Percentiles rank a stretch among this genome's conserved stretches.
These are phyloP conservation scores for Geotrichum restrictum DNA, from an alignment of 1,139 yeast genomes.

Conservation along the genomic window DNA sequence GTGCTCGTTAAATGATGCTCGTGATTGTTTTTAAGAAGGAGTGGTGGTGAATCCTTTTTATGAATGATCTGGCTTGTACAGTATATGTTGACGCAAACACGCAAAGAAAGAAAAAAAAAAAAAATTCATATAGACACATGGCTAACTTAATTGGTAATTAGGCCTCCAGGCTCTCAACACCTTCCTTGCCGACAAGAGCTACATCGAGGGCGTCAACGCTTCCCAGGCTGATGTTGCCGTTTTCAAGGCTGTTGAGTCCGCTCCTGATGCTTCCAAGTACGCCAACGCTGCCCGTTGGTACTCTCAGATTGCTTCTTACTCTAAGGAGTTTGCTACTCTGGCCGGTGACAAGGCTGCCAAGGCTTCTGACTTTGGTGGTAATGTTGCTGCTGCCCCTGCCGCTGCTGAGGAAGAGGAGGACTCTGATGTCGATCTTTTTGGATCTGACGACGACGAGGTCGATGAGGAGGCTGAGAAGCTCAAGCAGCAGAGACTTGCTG, in stretches of 20 bases:
- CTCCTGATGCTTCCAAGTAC: constrained; percentile 56
- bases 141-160: constrained; percentile 21
- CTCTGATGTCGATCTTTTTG: constrained; percentile 89
- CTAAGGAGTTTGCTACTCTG: constrained; percentile 64
- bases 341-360: constrained; percentile 40
- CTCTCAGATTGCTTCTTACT: constrained; percentile 92
- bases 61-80: background rate
- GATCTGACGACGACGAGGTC: constrained; percentile 88
- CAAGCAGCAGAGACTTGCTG: constrained; percentile 96
- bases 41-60: background rate
- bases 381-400: constrained; percentile 41
- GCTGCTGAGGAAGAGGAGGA: constrained; percentile 85
- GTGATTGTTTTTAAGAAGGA: background rate
- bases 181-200: constrained; percentile 86
- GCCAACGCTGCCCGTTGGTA: constrained; percentile 98
- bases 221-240: constrained; percentile 94
- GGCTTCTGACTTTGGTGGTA: constrained; percentile 38
- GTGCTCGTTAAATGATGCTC: too few species aligned
- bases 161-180: constrained; percentile 81
- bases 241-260: constrained; percentile 82
- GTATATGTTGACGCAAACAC: too few species aligned
- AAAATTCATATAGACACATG: too few species aligned
- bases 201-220: constrained; percentile 69
- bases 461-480: constrained; percentile 96
- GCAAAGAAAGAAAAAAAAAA: too few species aligned